Percentiles rank a stretch among this genome's conserved stretches.
Conservation (phyloP, 306 rosid species). For the Phaseolus lunatus region DNA sequence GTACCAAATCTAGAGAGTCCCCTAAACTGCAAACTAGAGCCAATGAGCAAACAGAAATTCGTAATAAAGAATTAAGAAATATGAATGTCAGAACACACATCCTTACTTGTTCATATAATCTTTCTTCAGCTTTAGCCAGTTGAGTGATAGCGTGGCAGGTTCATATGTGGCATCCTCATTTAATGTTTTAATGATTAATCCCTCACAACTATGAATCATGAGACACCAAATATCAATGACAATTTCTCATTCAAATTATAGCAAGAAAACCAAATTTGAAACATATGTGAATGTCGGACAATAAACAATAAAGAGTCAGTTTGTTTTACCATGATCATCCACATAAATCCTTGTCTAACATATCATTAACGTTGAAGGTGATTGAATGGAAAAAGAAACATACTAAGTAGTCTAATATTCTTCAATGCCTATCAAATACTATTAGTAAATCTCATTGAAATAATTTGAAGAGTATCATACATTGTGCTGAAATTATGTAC, state of each 20-base stretch:
- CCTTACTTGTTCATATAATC: slow-evolving; percentile 84
- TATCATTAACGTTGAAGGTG: not conserved
- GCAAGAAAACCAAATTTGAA: slow-evolving; percentile 24
- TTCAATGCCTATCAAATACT: slow-evolving; percentile 2
- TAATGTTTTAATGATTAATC: slow-evolving; percentile 86
- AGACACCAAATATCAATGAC: slow-evolving; percentile 35
- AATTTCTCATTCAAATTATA: slow-evolving; percentile 1
- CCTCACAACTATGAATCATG: slow-evolving; percentile 78
- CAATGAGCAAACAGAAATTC: slow-evolving; percentile 42
- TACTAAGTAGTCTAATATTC: not conserved
- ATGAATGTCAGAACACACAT: not conserved
- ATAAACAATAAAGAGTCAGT: slow-evolving; percentile 14
- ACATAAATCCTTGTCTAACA: not conserved
- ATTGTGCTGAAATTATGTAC: slow-evolving; percentile 15
- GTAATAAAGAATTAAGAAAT: slow-evolving; percentile 29
- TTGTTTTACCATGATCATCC: not conserved
- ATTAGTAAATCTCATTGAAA: slow-evolving; percentile 20
- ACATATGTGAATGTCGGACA: slow-evolving; percentile 13
- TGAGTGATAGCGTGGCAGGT: slow-evolving; percentile 86
- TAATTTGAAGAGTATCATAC: slow-evolving; percentile 14
- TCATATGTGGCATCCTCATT: slow-evolving; percentile 89
- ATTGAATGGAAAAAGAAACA: not conserved
- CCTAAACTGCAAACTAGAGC: slow-evolving; percentile 73
- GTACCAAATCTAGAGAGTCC: slow-evolving; percentile 95
- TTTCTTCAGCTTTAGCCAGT: slow-evolving; percentile 97